phyloP scores from a whole-genome alignment of 1,139 yeast genomes.

The Taiozyma sp. region DNA sequence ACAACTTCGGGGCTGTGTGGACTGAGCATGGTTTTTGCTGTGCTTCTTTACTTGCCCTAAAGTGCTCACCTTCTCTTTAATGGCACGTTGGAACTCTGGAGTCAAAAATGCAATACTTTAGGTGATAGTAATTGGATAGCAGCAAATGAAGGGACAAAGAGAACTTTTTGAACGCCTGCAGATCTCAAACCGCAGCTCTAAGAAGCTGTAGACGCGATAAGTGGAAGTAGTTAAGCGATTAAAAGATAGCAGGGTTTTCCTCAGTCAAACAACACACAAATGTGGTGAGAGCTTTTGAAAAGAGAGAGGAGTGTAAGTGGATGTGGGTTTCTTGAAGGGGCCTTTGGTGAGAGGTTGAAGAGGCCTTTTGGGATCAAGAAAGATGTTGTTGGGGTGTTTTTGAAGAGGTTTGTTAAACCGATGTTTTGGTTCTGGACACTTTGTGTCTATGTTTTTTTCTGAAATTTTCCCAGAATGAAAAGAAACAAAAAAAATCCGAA shows the following conservation, averaged over 20 bases:
- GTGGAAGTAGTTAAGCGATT: not conserved
- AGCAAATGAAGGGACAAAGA: not conserved
- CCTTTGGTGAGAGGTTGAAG: not conserved
- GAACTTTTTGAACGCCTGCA: not conserved
- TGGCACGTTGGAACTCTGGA: not conserved
- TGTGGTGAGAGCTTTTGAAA: not conserved
- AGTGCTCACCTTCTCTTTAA: not conserved
- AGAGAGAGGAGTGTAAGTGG: not conserved
- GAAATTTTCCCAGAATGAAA: not conserved
- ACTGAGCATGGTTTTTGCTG: not conserved
- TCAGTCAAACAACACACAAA: not conserved
- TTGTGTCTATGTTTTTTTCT: not conserved
- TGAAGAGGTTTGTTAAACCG: not conserved
- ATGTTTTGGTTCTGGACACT: not conserved
- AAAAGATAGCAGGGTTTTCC: not conserved
- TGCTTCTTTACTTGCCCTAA: not conserved
- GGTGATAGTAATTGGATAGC: not conserved
- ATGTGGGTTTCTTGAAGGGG: not conserved
- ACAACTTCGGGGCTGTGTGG: not conserved
- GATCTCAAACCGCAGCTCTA: not conserved
- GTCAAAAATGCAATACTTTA: not conserved
- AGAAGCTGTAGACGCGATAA: not conserved
- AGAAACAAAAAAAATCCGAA: not conserved
- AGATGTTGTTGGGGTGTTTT: not conserved
- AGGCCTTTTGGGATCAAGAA: not conserved